Evolutionary conservation across 257 asterid genomes (phyloP).

Genomic region (Rubia yunnanensis): DNA sequence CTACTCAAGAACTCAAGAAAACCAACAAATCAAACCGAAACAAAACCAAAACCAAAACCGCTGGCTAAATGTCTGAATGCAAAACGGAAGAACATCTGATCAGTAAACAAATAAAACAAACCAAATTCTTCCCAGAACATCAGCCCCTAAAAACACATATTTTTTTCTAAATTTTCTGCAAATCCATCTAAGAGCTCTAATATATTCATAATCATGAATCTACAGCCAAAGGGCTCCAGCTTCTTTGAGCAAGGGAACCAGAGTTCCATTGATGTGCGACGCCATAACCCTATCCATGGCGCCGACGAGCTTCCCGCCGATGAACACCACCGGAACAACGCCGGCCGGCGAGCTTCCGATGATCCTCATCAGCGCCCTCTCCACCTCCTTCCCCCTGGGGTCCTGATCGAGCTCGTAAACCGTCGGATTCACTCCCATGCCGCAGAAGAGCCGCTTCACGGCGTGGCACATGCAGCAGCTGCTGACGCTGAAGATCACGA

Average conservation of each 20-base stretch:
- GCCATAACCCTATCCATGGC: constrained; percentile 43
- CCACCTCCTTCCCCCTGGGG: constrained; percentile 31
- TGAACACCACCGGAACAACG: constrained; percentile 32
- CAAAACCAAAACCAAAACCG: neutral
- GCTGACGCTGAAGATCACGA: constrained; percentile 37
- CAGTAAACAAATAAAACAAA: neutral
- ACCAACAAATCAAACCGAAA: neutral
- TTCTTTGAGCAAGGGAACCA: constrained; percentile 34
- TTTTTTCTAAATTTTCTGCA: neutral
- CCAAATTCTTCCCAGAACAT: neutral
- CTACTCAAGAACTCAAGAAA: neutral
- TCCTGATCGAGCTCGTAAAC: constrained; percentile 37
- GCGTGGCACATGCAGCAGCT: constrained; percentile 49
- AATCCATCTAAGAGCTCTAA: neutral
- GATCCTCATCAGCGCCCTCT: constrained; percentile 28
- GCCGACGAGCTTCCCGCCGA: constrained; percentile 38
- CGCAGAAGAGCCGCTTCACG: constrained; percentile 33
- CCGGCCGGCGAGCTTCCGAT: constrained; percentile 25
- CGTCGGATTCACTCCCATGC: constrained; percentile 31
- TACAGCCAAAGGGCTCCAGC: constrained; percentile 54
- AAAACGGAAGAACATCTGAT: constrained; percentile 9
- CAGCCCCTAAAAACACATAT: too few relatives aligned
- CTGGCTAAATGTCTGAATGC: neutral
- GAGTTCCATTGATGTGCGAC: constrained; percentile 35
- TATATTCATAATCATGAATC: neutral